A percentile compares a stretch with the other conserved stretches of the same genome.
phyloP scores from a whole-genome alignment of 2,329 filamentous ascomycete species.

The Pseudogymnoascus sp. region DNA sequence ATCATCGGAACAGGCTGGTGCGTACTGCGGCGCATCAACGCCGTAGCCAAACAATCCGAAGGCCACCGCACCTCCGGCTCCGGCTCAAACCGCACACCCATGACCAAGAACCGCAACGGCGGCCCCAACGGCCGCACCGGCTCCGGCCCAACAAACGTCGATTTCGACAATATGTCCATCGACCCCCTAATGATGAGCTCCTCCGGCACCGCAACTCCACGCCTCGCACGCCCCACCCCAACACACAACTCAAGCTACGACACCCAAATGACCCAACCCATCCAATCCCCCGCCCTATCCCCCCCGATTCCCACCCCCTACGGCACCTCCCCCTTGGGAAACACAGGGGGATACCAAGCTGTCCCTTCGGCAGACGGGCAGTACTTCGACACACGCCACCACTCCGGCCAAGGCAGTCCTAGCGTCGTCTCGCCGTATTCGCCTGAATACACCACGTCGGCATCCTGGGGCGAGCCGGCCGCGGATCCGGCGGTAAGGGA shows the following conservation, averaged over 20 bases:
- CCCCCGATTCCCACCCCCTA: slow-evolving; percentile 16
- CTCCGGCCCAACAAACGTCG: slow-evolving; percentile 14
- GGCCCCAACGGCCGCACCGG: slow-evolving; percentile 1
- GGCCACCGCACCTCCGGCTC: slow-evolving; percentile 9
- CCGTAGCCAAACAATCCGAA: slow-evolving; percentile 31
- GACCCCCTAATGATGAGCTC: slow-evolving; percentile 24
- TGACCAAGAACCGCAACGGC: not conserved
- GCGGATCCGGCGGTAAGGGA: slow-evolving; percentile 6
- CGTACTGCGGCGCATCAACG: slow-evolving; percentile 43
- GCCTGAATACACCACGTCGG: not conserved
- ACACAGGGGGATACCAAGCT: slow-evolving; percentile 17
- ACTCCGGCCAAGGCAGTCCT: slow-evolving; percentile 11
- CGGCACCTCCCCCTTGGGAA: slow-evolving; percentile 2
- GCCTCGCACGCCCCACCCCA: slow-evolving; percentile 12
- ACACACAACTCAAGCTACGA: slow-evolving; percentile 14
- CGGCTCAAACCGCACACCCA: not conserved
- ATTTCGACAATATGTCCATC: slow-evolving; percentile 19
- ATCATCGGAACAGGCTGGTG: slow-evolving; percentile 40
- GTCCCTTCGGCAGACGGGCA: slow-evolving; percentile 17
- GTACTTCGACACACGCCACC: slow-evolving; percentile 11
- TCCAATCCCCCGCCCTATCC: slow-evolving; percentile 16
- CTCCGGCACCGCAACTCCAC: slow-evolving; percentile 15
- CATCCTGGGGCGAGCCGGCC: not conserved
- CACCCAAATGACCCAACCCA: slow-evolving; percentile 12
- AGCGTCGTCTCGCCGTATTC: not conserved